phyloP scores from a whole-genome alignment of 2,329 filamentous ascomycete species.

The Apiospora pterosperma region DNA sequence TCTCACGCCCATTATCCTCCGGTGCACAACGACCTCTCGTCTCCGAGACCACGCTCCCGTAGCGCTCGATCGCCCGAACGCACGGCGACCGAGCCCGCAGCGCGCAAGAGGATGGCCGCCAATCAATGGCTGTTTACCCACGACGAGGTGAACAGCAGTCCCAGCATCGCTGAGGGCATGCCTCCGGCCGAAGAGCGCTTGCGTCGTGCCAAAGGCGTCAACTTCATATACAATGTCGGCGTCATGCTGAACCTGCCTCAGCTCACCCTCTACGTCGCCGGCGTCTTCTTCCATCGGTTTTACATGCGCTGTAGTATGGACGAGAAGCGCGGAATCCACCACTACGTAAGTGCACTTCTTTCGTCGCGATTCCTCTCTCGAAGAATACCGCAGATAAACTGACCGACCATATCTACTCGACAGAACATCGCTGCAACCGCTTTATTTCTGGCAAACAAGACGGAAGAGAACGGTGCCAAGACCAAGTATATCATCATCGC shows the following conservation, averaged over 20 bases:
- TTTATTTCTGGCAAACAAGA: slow-evolving; percentile 93
- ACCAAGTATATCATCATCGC: slow-evolving; percentile 93
- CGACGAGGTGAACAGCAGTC: slow-evolving; percentile 77
- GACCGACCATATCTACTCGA: slow-evolving; percentile 5
- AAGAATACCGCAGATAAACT: not conserved
- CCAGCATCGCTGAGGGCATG: slow-evolving; percentile 82
- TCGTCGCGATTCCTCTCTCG: not conserved
- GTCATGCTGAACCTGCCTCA: slow-evolving; percentile 90
- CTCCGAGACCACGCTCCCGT: slow-evolving; percentile 38
- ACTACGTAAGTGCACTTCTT: slow-evolving; percentile 62
- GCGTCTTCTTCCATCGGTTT: slow-evolving; percentile 93
- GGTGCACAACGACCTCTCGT: not conserved
- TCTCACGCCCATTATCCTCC: slow-evolving; percentile 32
- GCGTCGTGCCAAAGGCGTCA: slow-evolving; percentile 84
- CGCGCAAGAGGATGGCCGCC: slow-evolving; percentile 22
- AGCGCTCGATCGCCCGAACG: slow-evolving; percentile 40
- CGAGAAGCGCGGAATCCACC: slow-evolving; percentile 67
- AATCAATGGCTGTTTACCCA: slow-evolving; percentile 88
- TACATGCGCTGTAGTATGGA: slow-evolving; percentile 87
- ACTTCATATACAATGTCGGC: slow-evolving; percentile 93
- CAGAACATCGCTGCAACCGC: slow-evolving; percentile 84
- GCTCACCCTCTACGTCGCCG: slow-evolving; percentile 86
- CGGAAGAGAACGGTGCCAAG: slow-evolving; percentile 94
- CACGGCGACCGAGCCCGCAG: slow-evolving; percentile 29
- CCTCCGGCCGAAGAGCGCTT: slow-evolving; percentile 72